Evolutionary conservation across 164 flowering plant genomes (phyloP).

Genomic region (Piper longum): DNA sequence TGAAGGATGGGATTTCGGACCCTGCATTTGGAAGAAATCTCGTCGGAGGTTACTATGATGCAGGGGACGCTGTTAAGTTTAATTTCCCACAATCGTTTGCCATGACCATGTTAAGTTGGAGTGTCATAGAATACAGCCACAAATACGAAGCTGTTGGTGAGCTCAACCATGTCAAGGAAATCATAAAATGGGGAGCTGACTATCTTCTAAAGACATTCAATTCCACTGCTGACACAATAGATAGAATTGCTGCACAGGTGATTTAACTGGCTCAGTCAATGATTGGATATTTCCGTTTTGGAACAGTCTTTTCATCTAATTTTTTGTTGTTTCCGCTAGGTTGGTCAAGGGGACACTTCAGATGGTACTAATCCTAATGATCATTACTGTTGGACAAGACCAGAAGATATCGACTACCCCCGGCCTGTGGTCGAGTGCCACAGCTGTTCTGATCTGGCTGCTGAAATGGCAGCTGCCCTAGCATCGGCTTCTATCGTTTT

Average conservation of each 20-base stretch:
- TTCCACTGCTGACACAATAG: constrained; percentile 57
- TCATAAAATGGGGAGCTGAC: constrained; percentile 90
- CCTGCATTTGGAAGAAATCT: constrained; percentile 35
- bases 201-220: constrained; percentile 88
- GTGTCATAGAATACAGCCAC: constrained; percentile 80
- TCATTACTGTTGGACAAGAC: constrained; percentile 96
- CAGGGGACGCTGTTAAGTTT: constrained; percentile 94
- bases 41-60: constrained; percentile 85
- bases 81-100: constrained; percentile 70
- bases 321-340: constrained; percentile 23
- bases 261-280: background rate
- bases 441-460: constrained; percentile 87
- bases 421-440: constrained; percentile 55
- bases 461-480: constrained; percentile 98
- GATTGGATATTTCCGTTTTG: background rate
- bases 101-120: constrained; percentile 92
- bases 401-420: constrained; percentile 84
- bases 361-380: constrained; percentile 59
- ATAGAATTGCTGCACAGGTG: constrained; percentile 58
- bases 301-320: background rate
- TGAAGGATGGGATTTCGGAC: constrained; percentile 52
- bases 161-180: constrained; percentile 67
- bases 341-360: constrained; percentile 68
- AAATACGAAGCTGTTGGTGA: constrained; percentile 89
- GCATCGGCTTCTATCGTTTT: constrained; percentile 96